Evolutionary conservation across 2,329 filamentous ascomycete species (phyloP).

Genomic region (Seiridium cupressi): DNA sequence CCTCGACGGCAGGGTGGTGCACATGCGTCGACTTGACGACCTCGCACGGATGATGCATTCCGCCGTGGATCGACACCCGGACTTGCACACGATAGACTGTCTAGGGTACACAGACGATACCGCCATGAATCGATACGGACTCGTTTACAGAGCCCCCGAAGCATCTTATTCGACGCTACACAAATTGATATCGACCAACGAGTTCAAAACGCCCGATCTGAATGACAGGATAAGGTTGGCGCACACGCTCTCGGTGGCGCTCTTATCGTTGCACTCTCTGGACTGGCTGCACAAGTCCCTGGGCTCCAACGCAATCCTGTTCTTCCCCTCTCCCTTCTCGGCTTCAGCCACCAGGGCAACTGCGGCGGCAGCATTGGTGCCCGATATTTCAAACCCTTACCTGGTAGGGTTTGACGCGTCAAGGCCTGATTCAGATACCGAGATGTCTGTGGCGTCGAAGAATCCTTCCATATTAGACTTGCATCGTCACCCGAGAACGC

Average conservation of each 20-base stretch:
- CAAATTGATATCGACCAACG: conserved; percentile 34
- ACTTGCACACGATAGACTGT: conserved; percentile 46
- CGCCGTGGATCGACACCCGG: conserved; percentile 40
- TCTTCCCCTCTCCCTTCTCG: conserved; percentile 38
- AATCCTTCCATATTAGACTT: conserved; percentile 41
- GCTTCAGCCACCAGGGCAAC: conserved; percentile 21
- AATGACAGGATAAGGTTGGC: conserved; percentile 40
- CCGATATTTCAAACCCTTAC: conserved; percentile 36
- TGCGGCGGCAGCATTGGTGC: conserved; percentile 26
- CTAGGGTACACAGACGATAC: conserved; percentile 44
- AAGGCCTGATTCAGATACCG: conserved; percentile 31
- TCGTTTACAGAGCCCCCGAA: conserved; percentile 38
- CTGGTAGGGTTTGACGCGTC: conserved; percentile 40
- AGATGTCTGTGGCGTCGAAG: conserved; percentile 35
- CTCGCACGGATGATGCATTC: conserved; percentile 46
- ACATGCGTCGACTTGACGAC: conserved; percentile 44
- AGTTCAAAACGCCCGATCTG: conserved; percentile 43
- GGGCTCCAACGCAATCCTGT: conserved; percentile 38
- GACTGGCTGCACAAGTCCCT: conserved; percentile 50
- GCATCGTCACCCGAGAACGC: conserved; percentile 44
- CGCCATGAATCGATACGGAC: conserved; percentile 36
- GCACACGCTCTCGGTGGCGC: conserved; percentile 38
- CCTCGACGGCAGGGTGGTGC: conserved; percentile 39
- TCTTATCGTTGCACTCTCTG: conserved; percentile 51
- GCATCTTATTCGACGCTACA: conserved; percentile 36